Percentiles rank a stretch among this genome's conserved stretches.
Conservation (phyloP, 306 rosid species). For the Cyamopsis tetragonoloba region DNA sequence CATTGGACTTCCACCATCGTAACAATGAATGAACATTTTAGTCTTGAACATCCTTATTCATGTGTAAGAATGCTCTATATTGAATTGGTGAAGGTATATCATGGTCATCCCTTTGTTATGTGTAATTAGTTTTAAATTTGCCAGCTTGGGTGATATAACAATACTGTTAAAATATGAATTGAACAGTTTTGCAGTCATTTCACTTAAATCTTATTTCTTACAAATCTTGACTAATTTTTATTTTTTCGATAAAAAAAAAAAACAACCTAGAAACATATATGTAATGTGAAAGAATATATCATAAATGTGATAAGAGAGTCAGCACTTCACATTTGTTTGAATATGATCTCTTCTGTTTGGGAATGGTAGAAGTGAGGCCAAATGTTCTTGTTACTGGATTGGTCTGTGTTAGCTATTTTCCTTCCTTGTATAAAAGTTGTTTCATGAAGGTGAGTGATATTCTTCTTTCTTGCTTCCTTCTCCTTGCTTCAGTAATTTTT, state of each 20-base stretch:
- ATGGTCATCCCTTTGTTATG: background rate
- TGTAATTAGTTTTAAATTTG: background rate
- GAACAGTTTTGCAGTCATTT: background rate
- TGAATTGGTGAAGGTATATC: background rate
- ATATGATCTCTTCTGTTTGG: background rate
- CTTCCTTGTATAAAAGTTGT: background rate
- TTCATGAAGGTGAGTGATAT: background rate
- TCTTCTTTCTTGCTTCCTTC: background rate
- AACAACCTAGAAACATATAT: background rate
- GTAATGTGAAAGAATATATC: background rate
- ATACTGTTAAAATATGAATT: background rate
- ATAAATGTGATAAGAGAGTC: background rate
- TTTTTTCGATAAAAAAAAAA: no score
- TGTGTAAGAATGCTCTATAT: background rate
- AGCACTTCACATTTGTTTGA: background rate
- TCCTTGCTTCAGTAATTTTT: background rate
- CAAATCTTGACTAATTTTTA: no score
- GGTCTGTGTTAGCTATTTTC: background rate
- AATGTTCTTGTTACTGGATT: background rate
- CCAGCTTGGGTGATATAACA: background rate
- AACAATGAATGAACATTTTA: background rate
- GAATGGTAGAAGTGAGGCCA: background rate
- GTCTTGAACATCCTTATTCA: background rate
- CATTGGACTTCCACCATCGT: conserved; percentile 12
- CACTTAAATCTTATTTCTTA: background rate